These are phyloP conservation scores for Erodium moschatum DNA, from an alignment of 441 rosid genomes.

Conservation along the genomic window DNA sequence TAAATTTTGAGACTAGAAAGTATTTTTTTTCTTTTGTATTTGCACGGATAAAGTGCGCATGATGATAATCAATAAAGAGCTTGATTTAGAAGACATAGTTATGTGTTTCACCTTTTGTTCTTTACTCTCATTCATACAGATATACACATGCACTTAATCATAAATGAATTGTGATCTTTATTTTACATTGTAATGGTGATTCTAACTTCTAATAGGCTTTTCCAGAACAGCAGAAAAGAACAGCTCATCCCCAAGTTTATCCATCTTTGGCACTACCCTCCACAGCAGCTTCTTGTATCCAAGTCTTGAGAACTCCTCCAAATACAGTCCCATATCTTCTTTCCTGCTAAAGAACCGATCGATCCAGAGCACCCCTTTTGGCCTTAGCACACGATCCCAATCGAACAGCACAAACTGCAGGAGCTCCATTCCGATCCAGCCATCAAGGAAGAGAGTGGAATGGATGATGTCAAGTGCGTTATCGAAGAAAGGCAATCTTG, in stretches of 20 bases:
- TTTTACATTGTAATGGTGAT: too few species aligned
- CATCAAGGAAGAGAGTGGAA: constrained; percentile 41
- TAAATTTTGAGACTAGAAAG: neutral
- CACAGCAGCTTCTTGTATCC: constrained; percentile 38
- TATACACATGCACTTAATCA: too few species aligned
- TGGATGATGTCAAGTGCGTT: constrained; percentile 46
- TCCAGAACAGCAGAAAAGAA: constrained; percentile 51
- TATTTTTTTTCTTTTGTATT: neutral
- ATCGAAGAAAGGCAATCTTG: constrained; percentile 51
- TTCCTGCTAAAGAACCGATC: constrained; percentile 47
- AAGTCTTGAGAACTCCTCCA: constrained; percentile 36
- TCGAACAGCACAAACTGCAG: constrained; percentile 39
- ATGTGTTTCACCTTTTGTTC: neutral
- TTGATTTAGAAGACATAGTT: neutral
- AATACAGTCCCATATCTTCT: constrained; percentile 31
- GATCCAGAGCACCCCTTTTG: constrained; percentile 40
- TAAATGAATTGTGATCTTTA: too few species aligned
- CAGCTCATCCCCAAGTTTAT: constrained; percentile 35
- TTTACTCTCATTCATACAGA: neutral
- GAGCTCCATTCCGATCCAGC: constrained; percentile 37
- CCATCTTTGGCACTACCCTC: constrained; percentile 41
- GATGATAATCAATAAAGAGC: neutral
- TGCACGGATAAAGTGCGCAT: neutral
- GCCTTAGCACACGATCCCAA: constrained; percentile 44
- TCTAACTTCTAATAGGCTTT: constrained; percentile 24